Evolutionary conservation across 129 eudicot species (phyloP).

Genomic region (Pseudognaphalium luteoalbum): DNA sequence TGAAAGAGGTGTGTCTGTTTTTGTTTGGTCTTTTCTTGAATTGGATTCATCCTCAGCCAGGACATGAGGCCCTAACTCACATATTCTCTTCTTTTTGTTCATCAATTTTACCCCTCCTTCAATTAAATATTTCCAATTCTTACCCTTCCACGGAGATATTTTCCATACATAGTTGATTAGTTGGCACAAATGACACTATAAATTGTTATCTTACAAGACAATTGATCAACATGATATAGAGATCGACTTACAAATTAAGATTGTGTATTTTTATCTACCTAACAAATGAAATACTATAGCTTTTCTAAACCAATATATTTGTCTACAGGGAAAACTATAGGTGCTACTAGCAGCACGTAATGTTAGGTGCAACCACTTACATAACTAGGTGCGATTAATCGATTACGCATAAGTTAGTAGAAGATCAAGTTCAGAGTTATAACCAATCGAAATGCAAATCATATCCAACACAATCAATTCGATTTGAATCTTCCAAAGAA

Average conservation of each 20-base stretch:
- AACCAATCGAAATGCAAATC: no score
- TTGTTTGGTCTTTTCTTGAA: conserved; percentile 35
- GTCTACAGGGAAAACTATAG: no score
- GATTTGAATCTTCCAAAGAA: conserved; percentile 5
- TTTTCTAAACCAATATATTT: no score
- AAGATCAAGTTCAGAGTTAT: no score
- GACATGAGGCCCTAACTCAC: no score
- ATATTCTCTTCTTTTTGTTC: background rate
- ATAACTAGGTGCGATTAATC: no score
- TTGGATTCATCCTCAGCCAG: conserved; percentile 32
- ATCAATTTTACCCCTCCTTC: conserved; percentile 25
- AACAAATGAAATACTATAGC: no score
- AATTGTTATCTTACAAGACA: background rate
- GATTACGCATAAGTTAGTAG: no score
- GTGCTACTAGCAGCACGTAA: no score
- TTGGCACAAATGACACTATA: conserved; percentile 15
- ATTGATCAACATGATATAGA: background rate
- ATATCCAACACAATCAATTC: background rate
- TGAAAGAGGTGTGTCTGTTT: conserved; percentile 31
- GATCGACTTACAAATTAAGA: background rate
- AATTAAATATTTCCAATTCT: conserved; percentile 3
- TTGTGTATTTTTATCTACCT: background rate
- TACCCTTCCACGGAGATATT: conserved; percentile 19
- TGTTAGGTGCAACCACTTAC: no score
- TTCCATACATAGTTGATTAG: conserved; percentile 15